A percentile compares a stretch with the other conserved stretches of the same genome.
Evolutionary conservation across 768 basidiomycete genomes (phyloP).

Genomic region (Paxillus ammoniavirescens): DNA sequence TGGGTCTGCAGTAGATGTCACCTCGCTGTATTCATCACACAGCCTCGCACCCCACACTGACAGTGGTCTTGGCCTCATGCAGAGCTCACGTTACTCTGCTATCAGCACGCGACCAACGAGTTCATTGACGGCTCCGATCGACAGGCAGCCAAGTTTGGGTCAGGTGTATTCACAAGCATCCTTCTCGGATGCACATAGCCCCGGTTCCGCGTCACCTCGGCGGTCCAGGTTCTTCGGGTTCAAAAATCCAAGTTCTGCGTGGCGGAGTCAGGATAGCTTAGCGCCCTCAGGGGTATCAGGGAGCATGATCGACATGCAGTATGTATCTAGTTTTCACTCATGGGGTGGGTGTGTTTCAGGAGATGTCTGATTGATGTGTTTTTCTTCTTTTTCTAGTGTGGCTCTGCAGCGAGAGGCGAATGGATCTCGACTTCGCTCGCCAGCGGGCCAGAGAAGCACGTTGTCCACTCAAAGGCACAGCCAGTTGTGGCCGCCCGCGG

Average conservation of each 20-base stretch:
- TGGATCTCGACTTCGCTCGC: constrained; percentile 29
- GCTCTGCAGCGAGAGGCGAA: constrained; percentile 70
- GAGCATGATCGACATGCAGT: constrained; percentile 95
- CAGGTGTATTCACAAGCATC: constrained; percentile 75
- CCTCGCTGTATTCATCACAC: constrained; percentile 68
- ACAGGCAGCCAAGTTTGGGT: constrained; percentile 57
- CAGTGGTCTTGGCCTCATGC: constrained; percentile 51
- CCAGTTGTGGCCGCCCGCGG: constrained; percentile 49
- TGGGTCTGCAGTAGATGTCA: constrained; percentile 68
- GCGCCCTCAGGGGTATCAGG: constrained; percentile 80
- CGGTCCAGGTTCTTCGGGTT: constrained; percentile 78
- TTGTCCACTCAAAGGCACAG: constrained; percentile 42
- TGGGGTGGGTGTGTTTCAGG: background rate
- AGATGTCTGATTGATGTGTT: constrained; percentile 4
- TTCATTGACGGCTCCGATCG: constrained; percentile 55
- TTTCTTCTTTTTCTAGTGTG: constrained; percentile 45
- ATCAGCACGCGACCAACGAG: constrained; percentile 59
- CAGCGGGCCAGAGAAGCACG: constrained; percentile 34
- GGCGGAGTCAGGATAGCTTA: constrained; percentile 79
- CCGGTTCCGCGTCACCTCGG: constrained; percentile 64
- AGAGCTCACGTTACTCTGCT: constrained; percentile 61
- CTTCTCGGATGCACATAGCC: constrained; percentile 76
- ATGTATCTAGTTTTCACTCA: constrained; percentile 35
- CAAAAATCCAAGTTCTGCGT: constrained; percentile 66
- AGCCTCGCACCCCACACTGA: constrained; percentile 57